Evolutionary conservation across 768 basidiomycete genomes (phyloP), one percentile per base, ranked within the genome.

Genomic region (Dendrothele bispora): DNA sequence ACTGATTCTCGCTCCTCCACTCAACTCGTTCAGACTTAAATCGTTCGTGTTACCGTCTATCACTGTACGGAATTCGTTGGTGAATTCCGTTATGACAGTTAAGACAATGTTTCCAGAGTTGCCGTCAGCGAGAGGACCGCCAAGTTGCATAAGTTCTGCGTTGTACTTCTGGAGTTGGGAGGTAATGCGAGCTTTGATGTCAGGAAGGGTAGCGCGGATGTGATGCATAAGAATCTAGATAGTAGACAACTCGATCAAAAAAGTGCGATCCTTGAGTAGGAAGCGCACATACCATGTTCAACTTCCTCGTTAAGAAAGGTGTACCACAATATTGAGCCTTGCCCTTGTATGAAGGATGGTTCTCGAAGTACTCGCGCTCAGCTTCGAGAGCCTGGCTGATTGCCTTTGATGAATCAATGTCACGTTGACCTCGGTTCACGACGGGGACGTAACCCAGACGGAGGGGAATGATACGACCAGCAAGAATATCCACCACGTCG

Each of bases 41-140:
- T 99, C 97, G 61, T 95, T 95, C 24, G 93, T 94, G 71, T 91
- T 94, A 67, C 97, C 97, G 63, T 99, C 97, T 55, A 99, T 97
- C 30, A 90, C 87, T 11, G 91, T 91, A 49, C 95, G 85, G 82
- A 98, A 99, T 62, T 98, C 97, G 32, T 87, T 80, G 51, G 91
- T 94, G 70, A 99, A 99, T 67, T 99, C 97, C 39, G 95, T 98
- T 63, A 99, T 98, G 55, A 97, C 92, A n/a, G 87, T 83, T 11
- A 99, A 83, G 27, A 99, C 94, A 35, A 99, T 80, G 64, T 91
- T 94, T 53, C 90, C 88, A 11, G 91, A 87, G 67, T 85, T 90
- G 54, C 73, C 78, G 48, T 95, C 95, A 24, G 88, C 93, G 62
- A 89, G 66, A 11, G 91, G 73, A 11, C 97, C 97, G 50, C 97